Base-by-base conservation (phyloP, 2,329 filamentous ascomycete species). In the Microascus cirrosus region DNA sequence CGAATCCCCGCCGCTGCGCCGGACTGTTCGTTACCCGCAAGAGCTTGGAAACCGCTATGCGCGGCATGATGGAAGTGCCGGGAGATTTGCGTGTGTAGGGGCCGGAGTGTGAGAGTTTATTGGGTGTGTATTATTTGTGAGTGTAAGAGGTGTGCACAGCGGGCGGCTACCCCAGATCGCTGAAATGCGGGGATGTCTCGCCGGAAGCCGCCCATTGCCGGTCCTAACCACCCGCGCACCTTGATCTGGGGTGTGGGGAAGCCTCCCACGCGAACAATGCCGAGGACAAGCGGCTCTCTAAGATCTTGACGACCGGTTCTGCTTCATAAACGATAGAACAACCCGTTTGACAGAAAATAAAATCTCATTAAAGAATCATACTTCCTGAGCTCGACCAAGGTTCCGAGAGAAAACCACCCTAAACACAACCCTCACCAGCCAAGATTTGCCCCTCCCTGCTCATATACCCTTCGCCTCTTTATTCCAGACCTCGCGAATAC, bases 1-100 rank as follows among this genome's bases (percentile, higher is more conserved):
- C 76, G 65, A 84, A 83, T n/a, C 69, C 69, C 57, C 80, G 74
- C 60, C 70, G 71, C 61, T 74, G 74, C 59, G 67, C 65, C 45
- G 61, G 42, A 68, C 18, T 28, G 3, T n/a, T 50, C 24, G 22
- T 20, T 22, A 18, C 34, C 36, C 51, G 11, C 52, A 50, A 53
- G 42, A 58, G 28, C 56, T 18, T 58, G 3, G 34, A 10, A 12
- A 20, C 34, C 22, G 35, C 51, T 24, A 58, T 53, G 34, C 15
- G 22, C 18, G 39, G 12, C 12, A 59, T 42, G 56, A 54, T 57
- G 51, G 55, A 55, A 57, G 25, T 54, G 36, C 55, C n/a, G 24
- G 25, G 32, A 32, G 52, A 55, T 22, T 24, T 50, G 45, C n/a
- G n/a, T 50, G 22, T 11, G 45, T 11, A 3, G 12, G n/a, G 7